Base-by-base conservation (phyloP, 139 green algal genomes). In the Chlorella sp. region DNA sequence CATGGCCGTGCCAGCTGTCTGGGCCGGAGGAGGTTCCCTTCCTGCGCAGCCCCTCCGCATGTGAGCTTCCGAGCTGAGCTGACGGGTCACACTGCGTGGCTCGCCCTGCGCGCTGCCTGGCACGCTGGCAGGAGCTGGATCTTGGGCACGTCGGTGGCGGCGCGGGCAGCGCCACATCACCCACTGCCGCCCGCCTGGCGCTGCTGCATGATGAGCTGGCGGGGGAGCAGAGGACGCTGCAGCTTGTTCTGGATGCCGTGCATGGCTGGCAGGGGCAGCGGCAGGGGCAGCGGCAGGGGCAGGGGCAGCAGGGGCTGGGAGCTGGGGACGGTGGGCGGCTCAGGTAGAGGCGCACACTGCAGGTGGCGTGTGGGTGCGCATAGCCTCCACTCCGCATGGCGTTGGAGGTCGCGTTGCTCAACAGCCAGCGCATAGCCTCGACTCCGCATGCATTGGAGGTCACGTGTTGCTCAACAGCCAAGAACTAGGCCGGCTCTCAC, bases 121-220 rank as follows among this genome's bases (percentile, higher is more conserved):
- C 34, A 32, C 3, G 0, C 28, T 21, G 28, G 64, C 90, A 90
- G 83, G 86, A 92, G 66, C 75, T 92, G 82, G 37, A 89, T 9
- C 64, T 71, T 4, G 64, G 64, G 64, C 21, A 28, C 7, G 64
- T 3, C 2, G 22, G 40, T 4, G 15, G 75, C 1, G 48, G 22
- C 30, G 88, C 30, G 32, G 34, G 68, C n/a, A 32, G 68, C 39
- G 81, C 19, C 19, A 48, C 48, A 1, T 34, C 57, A 26, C 53
- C 86, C 18, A 81, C 85, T 34, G 69, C 85, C 30, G 69, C 83
- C 11, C 36, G 85, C 19, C 15, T 83, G 85, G 90, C 90, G 26
- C 68, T 90, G 86, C 75, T 86, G 36, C 61, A 88, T 14, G 90
- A 90, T 28, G 76, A 90, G 88, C 69, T 92, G 57, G 37, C 57